Base-by-base conservation (phyloP, 805 yeast species). In the Candida anglica region DNA sequence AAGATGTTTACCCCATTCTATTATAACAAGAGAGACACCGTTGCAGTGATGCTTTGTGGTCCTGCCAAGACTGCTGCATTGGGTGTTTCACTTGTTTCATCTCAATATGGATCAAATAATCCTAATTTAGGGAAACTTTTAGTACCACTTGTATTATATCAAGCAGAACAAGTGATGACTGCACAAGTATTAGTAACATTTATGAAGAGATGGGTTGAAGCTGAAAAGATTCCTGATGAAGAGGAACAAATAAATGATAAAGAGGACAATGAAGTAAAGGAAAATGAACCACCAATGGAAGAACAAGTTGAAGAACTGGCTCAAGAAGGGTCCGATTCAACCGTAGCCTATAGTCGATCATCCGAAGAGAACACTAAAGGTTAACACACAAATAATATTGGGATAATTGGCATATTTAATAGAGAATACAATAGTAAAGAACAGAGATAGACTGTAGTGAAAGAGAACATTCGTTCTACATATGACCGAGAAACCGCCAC, bases 1-100 rank as follows among this genome's bases (percentile, higher is more conserved):
- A 56, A 54, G 28, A 19, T 68, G 2, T 57, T 78, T 38, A 55
- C 68, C 35, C 91, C 91, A 2, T 86, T 84, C 47, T 83, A 81
- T 56, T 83, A 83, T 56, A 68, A 70, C 47, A 74, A 80, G 44
- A 56, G 65, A 33, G 95, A 88, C 49, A 76, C 95, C 0, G 85
- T 86, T 22, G 71, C 89, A 9, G 73, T 88, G 32, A 73, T 87
- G 82, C 70, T 86, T 39, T 86, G 95, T 58, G 95, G 95, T 8
- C 91, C 95, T 4, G 95, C 96, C 2, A 88, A 87, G 56, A 87
- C 96, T 1, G 96, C 95, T 0, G 96, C 96, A 0, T 65, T 87
- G 33, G 96, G 96, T 23, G 95, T 87, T 3, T 83, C 95, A 1
- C 65, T 87, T 32, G 69, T 83, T n/a, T 69, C 88, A 2, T 76